A percentile compares a stretch with the other conserved stretches of the same genome.
phyloP scores from a whole-genome alignment of 768 basidiomycete genomes.

The Auriscalpium vulgare region DNA sequence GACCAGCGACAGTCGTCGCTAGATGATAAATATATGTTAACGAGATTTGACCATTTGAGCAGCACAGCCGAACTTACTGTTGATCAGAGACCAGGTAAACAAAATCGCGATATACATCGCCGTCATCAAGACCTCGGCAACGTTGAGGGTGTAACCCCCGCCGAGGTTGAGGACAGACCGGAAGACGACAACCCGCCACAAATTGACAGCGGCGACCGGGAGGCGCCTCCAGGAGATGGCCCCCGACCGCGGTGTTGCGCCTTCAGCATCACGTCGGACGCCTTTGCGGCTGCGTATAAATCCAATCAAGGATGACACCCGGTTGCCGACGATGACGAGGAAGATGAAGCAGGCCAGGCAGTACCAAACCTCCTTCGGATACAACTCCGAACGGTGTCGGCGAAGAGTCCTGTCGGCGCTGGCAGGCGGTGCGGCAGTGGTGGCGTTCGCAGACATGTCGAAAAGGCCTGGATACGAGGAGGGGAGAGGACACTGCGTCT shows the following conservation, averaged over 20 bases:
- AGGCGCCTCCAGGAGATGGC: constrained; percentile 15
- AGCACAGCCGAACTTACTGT: constrained; percentile 14
- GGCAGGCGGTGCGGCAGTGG: background rate
- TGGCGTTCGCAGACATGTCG: background rate
- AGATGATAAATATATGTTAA: background rate
- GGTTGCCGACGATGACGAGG: constrained; percentile 30
- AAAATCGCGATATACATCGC: constrained; percentile 26
- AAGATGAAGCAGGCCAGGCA: constrained; percentile 35
- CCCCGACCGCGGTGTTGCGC: background rate
- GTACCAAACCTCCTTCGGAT: constrained; percentile 37
- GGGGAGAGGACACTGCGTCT: background rate
- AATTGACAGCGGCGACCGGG: constrained; percentile 19
- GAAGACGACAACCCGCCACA: constrained; percentile 25
- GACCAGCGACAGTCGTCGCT: constrained; percentile 20
- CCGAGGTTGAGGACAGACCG: constrained; percentile 25
- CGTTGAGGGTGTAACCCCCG: constrained; percentile 24
- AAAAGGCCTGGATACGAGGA: background rate
- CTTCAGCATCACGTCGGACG: constrained; percentile 12
- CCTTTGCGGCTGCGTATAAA: background rate
- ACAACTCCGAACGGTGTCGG: constrained; percentile 7
- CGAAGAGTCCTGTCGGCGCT: background rate
- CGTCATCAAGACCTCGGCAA: constrained; percentile 29
- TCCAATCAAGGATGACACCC: constrained; percentile 18
- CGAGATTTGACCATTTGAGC: background rate
- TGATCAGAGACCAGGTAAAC: constrained; percentile 21